These are phyloP conservation scores for Stenocarpella maydis DNA, from an alignment of 2,329 filamentous ascomycete species.

Conservation along the genomic window DNA sequence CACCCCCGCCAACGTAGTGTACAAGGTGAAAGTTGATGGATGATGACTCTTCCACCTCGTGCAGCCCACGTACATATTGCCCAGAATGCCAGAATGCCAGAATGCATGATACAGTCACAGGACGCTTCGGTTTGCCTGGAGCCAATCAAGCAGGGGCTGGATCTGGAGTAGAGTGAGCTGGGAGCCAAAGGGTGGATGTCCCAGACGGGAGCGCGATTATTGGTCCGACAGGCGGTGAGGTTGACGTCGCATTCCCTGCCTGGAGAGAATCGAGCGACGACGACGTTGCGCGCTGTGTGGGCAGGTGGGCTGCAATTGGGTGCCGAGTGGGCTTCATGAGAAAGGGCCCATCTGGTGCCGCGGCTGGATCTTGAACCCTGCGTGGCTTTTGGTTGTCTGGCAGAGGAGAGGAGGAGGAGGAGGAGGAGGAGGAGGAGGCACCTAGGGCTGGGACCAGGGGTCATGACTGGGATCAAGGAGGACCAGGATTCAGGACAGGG, in stretches of 20 bases:
- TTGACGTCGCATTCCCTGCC: conserved; percentile 28
- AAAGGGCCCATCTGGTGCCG: conserved; percentile 25
- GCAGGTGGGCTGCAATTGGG: conserved; percentile 28
- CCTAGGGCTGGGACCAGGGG: conserved; percentile 25
- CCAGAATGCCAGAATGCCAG: too few relatives aligned
- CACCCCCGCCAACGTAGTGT: background rate
- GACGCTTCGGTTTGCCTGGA: conserved; percentile 1
- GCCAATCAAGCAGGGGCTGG: conserved; percentile 10
- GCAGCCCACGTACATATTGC: background rate
- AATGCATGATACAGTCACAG: conserved; percentile 3
- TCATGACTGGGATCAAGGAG: conserved; percentile 1
- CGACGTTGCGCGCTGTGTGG: conserved; percentile 19
- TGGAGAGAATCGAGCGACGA: conserved; percentile 29
- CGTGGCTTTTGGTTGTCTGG: background rate
- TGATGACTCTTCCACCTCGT: conserved; percentile 1
- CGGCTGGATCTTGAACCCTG: conserved; percentile 25
- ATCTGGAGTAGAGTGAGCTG: conserved; percentile 2
- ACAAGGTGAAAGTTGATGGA: background rate
- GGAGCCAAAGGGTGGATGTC: conserved; percentile 13
- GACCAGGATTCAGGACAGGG: background rate
- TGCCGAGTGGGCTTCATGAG: conserved; percentile 13
- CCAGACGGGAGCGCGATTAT: conserved; percentile 27
- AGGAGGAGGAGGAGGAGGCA: conserved; percentile 3
- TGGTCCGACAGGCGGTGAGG: conserved; percentile 36
- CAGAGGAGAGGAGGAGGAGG: background rate